phyloP scores from a whole-genome alignment of 106 monocot genomes.

The Acorus calamus region DNA sequence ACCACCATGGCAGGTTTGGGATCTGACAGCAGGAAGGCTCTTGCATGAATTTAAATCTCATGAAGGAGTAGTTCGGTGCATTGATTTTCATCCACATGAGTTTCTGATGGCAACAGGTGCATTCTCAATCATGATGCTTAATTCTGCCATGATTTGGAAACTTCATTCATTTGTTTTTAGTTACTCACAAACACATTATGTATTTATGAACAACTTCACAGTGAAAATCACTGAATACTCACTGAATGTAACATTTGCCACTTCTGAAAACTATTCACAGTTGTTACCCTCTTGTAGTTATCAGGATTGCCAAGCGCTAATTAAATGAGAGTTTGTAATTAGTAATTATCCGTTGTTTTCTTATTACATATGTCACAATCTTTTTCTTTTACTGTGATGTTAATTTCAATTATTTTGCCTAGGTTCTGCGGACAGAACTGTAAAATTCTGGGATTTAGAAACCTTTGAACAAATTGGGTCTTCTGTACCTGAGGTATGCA shows the following conservation, averaged over 20 bases:
- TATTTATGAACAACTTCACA: too few species aligned
- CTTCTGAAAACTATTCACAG: too few species aligned
- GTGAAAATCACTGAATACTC: too few species aligned
- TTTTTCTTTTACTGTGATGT: too few species aligned
- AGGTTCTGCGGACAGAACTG: slow-evolving; percentile 92
- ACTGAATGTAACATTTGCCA: too few species aligned
- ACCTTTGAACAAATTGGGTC: slow-evolving; percentile 97
- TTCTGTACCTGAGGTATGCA: slow-evolving; percentile 80
- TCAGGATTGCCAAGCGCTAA: too few species aligned
- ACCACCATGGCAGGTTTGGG: slow-evolving; percentile 46
- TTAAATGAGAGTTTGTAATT: too few species aligned
- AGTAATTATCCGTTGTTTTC: too few species aligned
- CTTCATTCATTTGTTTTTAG: too few species aligned
- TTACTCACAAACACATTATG: too few species aligned
- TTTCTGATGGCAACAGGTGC: slow-evolving; percentile 96
- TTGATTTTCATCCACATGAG: slow-evolving; percentile 88
- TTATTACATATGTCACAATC: too few species aligned
- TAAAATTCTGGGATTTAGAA: slow-evolving; percentile 98
- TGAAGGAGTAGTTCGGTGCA: slow-evolving; percentile 49
- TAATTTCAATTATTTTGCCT: slow-evolving; percentile 11
- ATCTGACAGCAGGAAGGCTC: slow-evolving; percentile 92
- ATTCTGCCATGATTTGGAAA: background rate
- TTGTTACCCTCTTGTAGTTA: too few species aligned
- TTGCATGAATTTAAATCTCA: slow-evolving; percentile 89
- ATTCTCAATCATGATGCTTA: background rate